These are phyloP conservation scores for Dothideomycetes sp. DNA, from an alignment of 2,329 filamentous ascomycete species.

Conservation along the genomic window DNA sequence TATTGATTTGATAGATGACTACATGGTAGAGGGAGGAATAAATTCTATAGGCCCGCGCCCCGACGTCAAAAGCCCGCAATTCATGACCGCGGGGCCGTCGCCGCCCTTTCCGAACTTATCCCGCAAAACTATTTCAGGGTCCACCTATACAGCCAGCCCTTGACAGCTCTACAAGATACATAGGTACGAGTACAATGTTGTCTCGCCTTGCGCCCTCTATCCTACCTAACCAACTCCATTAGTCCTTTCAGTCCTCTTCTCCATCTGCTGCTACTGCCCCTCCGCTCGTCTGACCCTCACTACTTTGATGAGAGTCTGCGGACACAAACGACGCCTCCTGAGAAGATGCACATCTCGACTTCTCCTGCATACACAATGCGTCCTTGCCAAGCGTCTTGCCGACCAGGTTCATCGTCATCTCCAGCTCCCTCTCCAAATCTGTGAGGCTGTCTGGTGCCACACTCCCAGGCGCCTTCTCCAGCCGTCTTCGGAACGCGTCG, in stretches of 20 bases:
- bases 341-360: conserved; percentile 2
- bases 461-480: conserved; percentile 32
- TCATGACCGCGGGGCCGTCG: background rate
- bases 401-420: conserved; percentile 26
- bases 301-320: background rate
- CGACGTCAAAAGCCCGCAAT: background rate
- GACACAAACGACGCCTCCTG: conserved; percentile 5
- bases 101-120: no score
- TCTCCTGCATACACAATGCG: background rate
- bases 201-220: no score
- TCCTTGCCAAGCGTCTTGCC: conserved; percentile 2
- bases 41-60: no score
- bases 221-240: no score
- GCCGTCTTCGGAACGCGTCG: conserved; percentile 47
- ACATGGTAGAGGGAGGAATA: no score
- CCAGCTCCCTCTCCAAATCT: conserved; percentile 48
- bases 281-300: background rate
- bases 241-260: no score
- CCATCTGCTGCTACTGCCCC: no score
- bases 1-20: no score
- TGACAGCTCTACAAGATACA: no score
- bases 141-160: no score
- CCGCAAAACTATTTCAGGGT: no score
- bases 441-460: conserved; percentile 34
- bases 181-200: no score